These are phyloP conservation scores for Torrubiella hemipterigena DNA, from an alignment of 2,329 filamentous ascomycete species.

Conservation along the genomic window DNA sequence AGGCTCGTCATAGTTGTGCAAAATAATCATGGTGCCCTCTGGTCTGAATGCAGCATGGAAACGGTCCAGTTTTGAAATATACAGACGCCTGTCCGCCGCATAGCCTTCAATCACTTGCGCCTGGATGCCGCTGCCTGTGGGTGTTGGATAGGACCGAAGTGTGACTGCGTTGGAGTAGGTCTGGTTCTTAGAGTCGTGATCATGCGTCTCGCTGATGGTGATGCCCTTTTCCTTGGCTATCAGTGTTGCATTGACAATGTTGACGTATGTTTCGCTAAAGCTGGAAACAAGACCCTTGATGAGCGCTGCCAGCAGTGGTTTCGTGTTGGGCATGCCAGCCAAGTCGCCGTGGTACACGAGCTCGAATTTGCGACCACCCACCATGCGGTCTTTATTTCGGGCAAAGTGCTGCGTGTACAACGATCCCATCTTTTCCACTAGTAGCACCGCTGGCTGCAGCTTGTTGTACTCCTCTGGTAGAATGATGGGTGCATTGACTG, in stretches of 20 bases:
- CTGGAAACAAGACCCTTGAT: constrained; percentile 64
- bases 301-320: constrained; percentile 66
- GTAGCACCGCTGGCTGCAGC: constrained; percentile 61
- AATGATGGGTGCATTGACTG: constrained; percentile 74
- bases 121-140: constrained; percentile 9
- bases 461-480: constrained; percentile 70
- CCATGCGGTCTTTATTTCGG: constrained; percentile 25
- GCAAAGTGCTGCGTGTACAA: constrained; percentile 69
- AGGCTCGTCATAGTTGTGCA: constrained; percentile 70
- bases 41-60: constrained; percentile 66
- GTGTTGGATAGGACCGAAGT: constrained; percentile 39
- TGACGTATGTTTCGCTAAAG: constrained; percentile 59
- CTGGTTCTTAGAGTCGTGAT: constrained; percentile 46
- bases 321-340: constrained; percentile 58
- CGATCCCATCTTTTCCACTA: constrained; percentile 69
- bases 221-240: constrained; percentile 69
- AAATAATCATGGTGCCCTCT: constrained; percentile 62
- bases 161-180: constrained; percentile 63
- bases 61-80: constrained; percentile 61
- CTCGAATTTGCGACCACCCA: constrained; percentile 59
- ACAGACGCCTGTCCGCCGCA: constrained; percentile 49
- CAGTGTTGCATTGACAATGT: constrained; percentile 71
- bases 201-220: constrained; percentile 61
- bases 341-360: constrained; percentile 68
- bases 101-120: constrained; percentile 51